Base-by-base conservation (phyloP, 2,329 filamentous ascomycete genomes). In the Xylariaceae sp. region DNA sequence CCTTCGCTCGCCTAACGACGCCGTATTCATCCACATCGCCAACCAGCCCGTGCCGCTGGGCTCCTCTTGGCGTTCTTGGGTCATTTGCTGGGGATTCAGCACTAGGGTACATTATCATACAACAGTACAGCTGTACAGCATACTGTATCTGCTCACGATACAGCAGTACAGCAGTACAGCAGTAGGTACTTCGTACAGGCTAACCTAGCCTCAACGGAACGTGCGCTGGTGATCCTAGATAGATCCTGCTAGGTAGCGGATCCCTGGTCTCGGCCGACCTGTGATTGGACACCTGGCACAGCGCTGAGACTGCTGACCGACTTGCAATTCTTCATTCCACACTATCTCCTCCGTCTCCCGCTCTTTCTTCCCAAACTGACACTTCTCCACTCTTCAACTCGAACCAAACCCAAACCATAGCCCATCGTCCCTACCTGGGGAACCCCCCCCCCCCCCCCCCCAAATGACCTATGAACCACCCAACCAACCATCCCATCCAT, bases 1-100 rank as follows among this genome's bases (percentile, higher is more conserved):
- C 36, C 38, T 32, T 24, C 47, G 44, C 46, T 55, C 52, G 51
- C 51, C 55, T 55, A 54, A 41, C 37, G 24, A 45, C 44, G 46
- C 43, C 50, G 35, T 46, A 47, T 48, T 43, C 23, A 28, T 13
- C 29, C 17, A 29, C 21, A 14, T 6, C 36, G 15, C 53, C 52
- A 55, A 55, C 54, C 46, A 52, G 31, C 23, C 12, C 15, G 11
- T 4, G 19, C n/a, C 19, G 9, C 23, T 18, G 13, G 13, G 28
- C 9, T 36, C 15, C 14, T 31, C 36, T 32, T 47, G 34, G 30
- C 41, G 28, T 17, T 13, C 50, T 50, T 48, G 50, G 46, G 50
- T 23, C 4, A 16, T 18, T 23, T 23, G 13, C 5, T 24, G 32
- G 9, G 9, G 17, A 8, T 9, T 28, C 7, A n/a, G 8, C 26